Evolutionary conservation across 2,329 filamentous ascomycete species (phyloP).

Genomic region (Colletotrichum gigasporum): DNA sequence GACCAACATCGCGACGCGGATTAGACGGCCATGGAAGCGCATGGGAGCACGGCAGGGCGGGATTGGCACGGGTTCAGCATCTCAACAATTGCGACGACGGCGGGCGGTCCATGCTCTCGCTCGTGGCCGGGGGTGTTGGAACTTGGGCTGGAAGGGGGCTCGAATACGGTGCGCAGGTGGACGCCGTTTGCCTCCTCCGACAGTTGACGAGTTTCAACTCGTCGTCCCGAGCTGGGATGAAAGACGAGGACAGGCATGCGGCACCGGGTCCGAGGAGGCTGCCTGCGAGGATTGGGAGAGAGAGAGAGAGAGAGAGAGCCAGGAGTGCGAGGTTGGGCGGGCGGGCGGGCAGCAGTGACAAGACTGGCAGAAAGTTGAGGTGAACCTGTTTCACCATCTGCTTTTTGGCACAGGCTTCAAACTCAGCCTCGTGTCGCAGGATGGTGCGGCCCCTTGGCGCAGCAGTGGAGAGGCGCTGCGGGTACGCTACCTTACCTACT

Average conservation of each 20-base stretch:
- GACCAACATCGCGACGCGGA: not conserved
- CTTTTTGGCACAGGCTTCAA: constrained; percentile 32
- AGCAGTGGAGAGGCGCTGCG: not conserved
- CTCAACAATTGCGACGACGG: constrained; percentile 10
- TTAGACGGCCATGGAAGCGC: constrained; percentile 1
- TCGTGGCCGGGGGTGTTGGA: not conserved
- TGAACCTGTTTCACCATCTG: constrained; percentile 31
- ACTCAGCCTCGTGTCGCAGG: constrained; percentile 30
- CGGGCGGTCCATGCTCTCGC: not conserved
- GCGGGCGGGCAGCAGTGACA: constrained; percentile 9
- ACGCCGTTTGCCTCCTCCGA: constrained; percentile 13
- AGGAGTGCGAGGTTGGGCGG: not conserved
- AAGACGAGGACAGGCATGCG: constrained; percentile 17
- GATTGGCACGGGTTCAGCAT: constrained; percentile 22
- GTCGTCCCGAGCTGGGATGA: constrained; percentile 24
- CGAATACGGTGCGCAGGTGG: not conserved
- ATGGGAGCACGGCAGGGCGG: constrained; percentile 2
- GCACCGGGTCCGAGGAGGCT: constrained; percentile 4
- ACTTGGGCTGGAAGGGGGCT: not conserved
- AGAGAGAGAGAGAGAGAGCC: too few relatives aligned
- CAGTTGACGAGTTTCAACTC: constrained; percentile 25
- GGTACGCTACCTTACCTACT: too few relatives aligned
- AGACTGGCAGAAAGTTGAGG: constrained; percentile 24
- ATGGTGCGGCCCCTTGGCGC: constrained; percentile 19
- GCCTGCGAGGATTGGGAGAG: not conserved